Percentiles rank a stretch among this genome's conserved stretches.
phyloP scores from a whole-genome alignment of 202 grass and related monocot species.

The Digitaria exilis region DNA sequence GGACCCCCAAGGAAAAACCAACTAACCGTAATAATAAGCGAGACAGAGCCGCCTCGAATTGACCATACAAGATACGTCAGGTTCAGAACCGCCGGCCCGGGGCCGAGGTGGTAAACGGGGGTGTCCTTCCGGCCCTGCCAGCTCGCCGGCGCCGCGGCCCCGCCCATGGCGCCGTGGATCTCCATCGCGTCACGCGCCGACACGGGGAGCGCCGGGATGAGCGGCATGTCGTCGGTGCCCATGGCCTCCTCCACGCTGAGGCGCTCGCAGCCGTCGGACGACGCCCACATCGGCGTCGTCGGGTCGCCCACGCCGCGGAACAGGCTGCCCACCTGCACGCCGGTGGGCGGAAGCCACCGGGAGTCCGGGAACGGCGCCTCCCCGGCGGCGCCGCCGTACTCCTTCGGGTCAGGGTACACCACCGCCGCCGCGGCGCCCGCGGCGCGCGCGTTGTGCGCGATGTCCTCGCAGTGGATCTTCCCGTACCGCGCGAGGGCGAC shows the following conservation, averaged over 20 bases:
- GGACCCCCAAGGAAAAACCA: background rate
- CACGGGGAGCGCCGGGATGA: constrained; percentile 69
- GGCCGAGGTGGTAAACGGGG: constrained; percentile 64
- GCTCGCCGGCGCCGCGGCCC: constrained; percentile 54
- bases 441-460: constrained; percentile 57
- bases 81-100: constrained; percentile 75
- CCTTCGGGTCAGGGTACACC: constrained; percentile 68
- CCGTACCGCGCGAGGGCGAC: constrained; percentile 71
- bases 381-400: constrained; percentile 54
- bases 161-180: constrained; percentile 56
- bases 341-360: constrained; percentile 71
- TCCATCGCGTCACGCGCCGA: constrained; percentile 66
- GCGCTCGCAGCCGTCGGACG: constrained; percentile 66
- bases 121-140: constrained; percentile 67
- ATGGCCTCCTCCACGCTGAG: constrained; percentile 55
- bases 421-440: constrained; percentile 58
- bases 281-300: constrained; percentile 70
- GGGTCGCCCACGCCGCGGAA: constrained; percentile 62
- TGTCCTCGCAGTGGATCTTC: constrained; percentile 77
- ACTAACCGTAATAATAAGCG: background rate
- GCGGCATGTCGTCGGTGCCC: constrained; percentile 54
- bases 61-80: constrained; percentile 66
- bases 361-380: constrained; percentile 51
- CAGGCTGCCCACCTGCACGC: constrained; percentile 68
- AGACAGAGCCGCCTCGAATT: background rate